Percentiles rank a stretch among this genome's conserved stretches.
These are phyloP conservation scores for Talaromyces sp. DNA, from an alignment of 2,329 filamentous ascomycete species.

Conservation along the genomic window DNA sequence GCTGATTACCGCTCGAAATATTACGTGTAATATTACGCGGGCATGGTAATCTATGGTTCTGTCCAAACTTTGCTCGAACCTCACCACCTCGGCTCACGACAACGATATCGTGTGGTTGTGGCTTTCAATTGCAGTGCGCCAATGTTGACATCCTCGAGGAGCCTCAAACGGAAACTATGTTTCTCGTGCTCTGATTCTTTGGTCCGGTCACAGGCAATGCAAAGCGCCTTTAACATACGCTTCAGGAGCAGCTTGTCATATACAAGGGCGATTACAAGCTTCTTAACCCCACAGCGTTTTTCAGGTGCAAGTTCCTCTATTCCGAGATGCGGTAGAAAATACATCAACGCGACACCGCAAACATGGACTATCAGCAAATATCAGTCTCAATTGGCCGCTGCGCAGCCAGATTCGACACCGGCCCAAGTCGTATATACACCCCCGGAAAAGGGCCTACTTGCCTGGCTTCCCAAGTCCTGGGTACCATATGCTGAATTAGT, in stretches of 20 bases:
- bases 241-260: neutral
- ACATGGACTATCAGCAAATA: neutral
- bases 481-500: conserved; percentile 43
- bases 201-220: neutral
- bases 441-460: conserved; percentile 42
- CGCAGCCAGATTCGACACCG: neutral
- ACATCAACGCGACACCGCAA: neutral
- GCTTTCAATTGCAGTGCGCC: neutral
- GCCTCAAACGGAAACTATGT: neutral
- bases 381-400: conserved; percentile 1
- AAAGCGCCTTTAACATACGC: neutral
- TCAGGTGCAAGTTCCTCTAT: neutral
- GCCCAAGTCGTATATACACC: conserved; percentile 33
- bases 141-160: neutral
- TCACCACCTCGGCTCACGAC: neutral
- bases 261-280: neutral
- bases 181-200: neutral
- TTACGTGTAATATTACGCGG: neutral
- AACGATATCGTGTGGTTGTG: neutral
- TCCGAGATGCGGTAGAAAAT: neutral
- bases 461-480: conserved; percentile 45
- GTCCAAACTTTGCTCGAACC: neutral
- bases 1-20: neutral
- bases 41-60: neutral
- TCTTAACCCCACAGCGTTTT: neutral